phyloP scores from a whole-genome alignment of 345 rosid genomes.

The Moricandia arvensis region DNA sequence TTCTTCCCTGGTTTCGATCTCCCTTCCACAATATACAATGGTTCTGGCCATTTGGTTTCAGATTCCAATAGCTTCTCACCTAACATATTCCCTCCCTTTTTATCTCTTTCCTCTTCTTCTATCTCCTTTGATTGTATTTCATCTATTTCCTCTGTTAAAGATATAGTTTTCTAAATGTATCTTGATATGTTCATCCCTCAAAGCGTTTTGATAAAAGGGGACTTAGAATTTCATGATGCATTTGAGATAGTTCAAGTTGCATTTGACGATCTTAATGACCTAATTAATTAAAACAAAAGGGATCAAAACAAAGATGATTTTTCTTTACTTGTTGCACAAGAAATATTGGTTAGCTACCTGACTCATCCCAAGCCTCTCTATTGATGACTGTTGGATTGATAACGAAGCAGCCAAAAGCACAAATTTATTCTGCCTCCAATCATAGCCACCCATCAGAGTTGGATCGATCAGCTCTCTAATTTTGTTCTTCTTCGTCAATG shows the following conservation, averaged over 20 bases:
- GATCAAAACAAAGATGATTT: not conserved
- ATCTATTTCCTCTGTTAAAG: not conserved
- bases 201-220: constrained; percentile 58
- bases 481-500: constrained; percentile 65
- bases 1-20: too few relatives aligned
- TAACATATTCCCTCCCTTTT: too few relatives aligned
- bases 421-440: constrained; percentile 58
- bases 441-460: constrained; percentile 47
- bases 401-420: constrained; percentile 74
- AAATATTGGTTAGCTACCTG: constrained; percentile 48
- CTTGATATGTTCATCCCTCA: constrained; percentile 41
- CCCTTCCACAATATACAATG: too few relatives aligned
- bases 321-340: constrained; percentile 18
- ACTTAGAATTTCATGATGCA: constrained; percentile 46
- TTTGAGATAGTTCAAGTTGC: constrained; percentile 67
- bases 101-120: not conserved
- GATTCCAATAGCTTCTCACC: too few relatives aligned
- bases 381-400: constrained; percentile 70
- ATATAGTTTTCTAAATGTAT: constrained; percentile 4
- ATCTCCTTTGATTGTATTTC: not conserved
- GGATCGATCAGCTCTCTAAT: constrained; percentile 72
- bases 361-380: constrained; percentile 72
- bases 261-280: constrained; percentile 71
- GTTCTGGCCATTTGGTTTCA: too few relatives aligned
- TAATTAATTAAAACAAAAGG: too few relatives aligned